Conservation (phyloP, 2,329 filamentous ascomycete genomes). For the Metarhizium rileyi region DNA sequence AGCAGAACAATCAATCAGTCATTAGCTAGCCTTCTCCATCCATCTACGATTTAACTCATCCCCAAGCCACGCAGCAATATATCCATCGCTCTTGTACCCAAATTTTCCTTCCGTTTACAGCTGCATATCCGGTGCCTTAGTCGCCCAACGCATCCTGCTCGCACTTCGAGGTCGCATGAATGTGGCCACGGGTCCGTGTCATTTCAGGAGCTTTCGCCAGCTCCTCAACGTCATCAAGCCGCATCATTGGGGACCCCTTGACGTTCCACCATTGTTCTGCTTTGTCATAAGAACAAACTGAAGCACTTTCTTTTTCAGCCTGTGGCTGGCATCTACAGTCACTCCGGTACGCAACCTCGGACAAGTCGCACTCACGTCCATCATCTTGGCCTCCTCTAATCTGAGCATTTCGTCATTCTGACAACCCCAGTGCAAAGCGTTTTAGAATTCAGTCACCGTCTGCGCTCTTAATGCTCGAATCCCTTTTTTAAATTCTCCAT, state of each 20-base stretch:
- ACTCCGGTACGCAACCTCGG: too few relatives aligned
- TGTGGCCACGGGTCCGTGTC: neutral
- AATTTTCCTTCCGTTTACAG: neutral
- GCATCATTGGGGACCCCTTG: neutral
- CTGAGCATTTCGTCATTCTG: neutral
- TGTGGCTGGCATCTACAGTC: neutral
- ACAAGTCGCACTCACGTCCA: too few relatives aligned
- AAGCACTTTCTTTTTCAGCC: neutral
- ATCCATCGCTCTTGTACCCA: too few relatives aligned
- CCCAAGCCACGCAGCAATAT: too few relatives aligned
- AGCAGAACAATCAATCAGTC: too few relatives aligned
- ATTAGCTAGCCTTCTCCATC: neutral
- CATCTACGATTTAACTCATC: neutral
- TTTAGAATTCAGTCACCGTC: neutral
- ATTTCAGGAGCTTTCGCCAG: neutral
- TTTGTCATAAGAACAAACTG: neutral
- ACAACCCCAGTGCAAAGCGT: neutral
- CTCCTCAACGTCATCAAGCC: neutral
- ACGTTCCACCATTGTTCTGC: neutral
- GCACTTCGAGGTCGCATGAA: neutral
- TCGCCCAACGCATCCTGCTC: neutral
- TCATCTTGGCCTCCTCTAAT: neutral
- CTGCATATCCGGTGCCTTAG: neutral
- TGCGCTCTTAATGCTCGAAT: conserved; percentile 5
- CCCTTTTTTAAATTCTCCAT: conserved; percentile 20